Percentiles rank a stretch among this genome's conserved stretches.
Conservation (phyloP, 768 basidiomycete species). For the Phaeolepiota aurea region DNA sequence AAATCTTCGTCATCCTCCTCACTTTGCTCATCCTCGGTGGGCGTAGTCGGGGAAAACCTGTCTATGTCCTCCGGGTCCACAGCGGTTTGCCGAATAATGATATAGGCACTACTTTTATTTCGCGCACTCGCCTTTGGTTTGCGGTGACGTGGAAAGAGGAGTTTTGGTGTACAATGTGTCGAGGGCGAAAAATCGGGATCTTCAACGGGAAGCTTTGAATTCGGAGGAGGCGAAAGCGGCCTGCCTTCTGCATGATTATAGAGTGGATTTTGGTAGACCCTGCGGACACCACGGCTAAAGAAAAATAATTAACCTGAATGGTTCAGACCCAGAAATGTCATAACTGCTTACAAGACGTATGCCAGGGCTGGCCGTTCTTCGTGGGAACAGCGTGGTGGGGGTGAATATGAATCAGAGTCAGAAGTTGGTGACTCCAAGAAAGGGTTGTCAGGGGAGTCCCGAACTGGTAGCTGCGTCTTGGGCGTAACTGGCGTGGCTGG, state of each 20-base stretch:
- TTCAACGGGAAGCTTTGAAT: slow-evolving; percentile 46
- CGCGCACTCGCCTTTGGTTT: slow-evolving; percentile 13
- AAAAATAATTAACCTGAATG: slow-evolving; percentile 1
- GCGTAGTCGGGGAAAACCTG: not conserved
- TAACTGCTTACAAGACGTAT: slow-evolving; percentile 60
- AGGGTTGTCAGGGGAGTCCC: slow-evolving; percentile 67
- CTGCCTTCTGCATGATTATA: slow-evolving; percentile 37
- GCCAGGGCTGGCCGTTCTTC: slow-evolving; percentile 57
- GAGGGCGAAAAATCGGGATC: slow-evolving; percentile 62
- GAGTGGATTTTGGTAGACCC: slow-evolving; percentile 55
- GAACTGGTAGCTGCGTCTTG: slow-evolving; percentile 26
- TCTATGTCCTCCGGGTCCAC: not conserved
- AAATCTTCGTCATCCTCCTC: not conserved
- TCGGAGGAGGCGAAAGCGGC: slow-evolving; percentile 33
- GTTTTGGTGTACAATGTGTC: slow-evolving; percentile 44
- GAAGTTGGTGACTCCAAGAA: slow-evolving; percentile 47
- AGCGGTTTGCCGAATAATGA: not conserved
- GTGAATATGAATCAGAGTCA: too few species aligned
- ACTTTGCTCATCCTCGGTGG: not conserved
- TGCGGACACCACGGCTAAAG: slow-evolving; percentile 58
- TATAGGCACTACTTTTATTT: slow-evolving; percentile 1
- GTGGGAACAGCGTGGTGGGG: slow-evolving; percentile 27
- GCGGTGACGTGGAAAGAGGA: slow-evolving; percentile 38
- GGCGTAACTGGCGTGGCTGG: slow-evolving; percentile 16
- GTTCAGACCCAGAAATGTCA: not conserved